Evolutionary conservation across 2,329 filamentous ascomycete species (phyloP), one percentile per base, ranked within the genome.

Genomic region (Ophiostoma tasmaniense): DNA sequence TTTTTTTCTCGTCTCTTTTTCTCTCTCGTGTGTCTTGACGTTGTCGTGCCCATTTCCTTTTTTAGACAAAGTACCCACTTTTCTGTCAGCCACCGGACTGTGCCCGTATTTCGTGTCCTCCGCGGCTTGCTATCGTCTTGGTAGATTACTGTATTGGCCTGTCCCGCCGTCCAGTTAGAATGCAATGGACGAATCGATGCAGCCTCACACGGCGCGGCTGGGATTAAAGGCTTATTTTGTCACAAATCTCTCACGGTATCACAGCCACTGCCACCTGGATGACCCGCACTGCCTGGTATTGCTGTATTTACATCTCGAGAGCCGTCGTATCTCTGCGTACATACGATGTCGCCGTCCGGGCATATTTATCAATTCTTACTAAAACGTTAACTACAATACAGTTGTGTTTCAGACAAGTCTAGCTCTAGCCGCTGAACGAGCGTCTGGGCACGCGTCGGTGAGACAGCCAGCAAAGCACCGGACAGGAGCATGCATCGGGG

Each of bases 11-110:
- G 37, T 39, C 10, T 39, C 1, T 14, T 39, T 39, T 22, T 33
- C 22, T n/a, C 20, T 37, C 20, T 64, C 59, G 5, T 22, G 30
- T 7, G 20, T 64, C 30, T 39, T 22, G 61, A 64, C 61, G 61
- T 64, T 64, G 61, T 37, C 50, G 1, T 22, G n/a, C 35, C 64
- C 7, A 20, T 22, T 55, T 28, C 62, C 28, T 14, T 30, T 11
- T 55, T n/a, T 28, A 1, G 45, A 55, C 37, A 62, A 20, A 22
- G 50, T 66, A 62, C 20, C 25, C 62, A 66, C 65, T 67, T 39
- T 50, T 66, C 25, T 68, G 59, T 33, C 66, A 67, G 67, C 67
- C 67, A 66, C 66, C 61, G 68, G 66, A 69, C 68, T 71, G 61
- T 37, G 25, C 25, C 25, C 25, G 25, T 30, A n/a, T 28, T 30